Evolutionary conservation across 2,329 filamentous ascomycete species (phyloP).

Genomic region (Saccharata proteae): DNA sequence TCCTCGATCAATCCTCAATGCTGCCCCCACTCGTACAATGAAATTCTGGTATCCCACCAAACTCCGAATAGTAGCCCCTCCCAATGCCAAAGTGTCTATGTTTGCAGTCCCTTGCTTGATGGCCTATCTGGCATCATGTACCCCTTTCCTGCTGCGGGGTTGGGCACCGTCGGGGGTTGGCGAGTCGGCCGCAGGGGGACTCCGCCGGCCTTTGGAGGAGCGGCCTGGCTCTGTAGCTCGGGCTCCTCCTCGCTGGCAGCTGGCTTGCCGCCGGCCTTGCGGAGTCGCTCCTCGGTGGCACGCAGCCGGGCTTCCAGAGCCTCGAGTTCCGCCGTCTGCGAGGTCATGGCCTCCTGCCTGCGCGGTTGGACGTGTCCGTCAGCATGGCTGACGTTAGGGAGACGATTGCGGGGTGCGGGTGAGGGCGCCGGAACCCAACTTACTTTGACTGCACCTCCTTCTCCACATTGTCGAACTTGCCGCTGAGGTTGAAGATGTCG

Average conservation of each 20-base stretch:
- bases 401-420: not conserved
- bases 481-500: slow-evolving; percentile 80
- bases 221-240: not conserved
- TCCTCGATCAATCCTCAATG: no score
- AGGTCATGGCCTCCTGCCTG: slow-evolving; percentile 69
- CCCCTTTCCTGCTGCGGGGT: not conserved
- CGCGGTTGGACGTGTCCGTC: slow-evolving; percentile 3
- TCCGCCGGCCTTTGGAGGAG: no score
- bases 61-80: no score
- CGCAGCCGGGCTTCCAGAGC: slow-evolving; percentile 72
- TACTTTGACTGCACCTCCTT: slow-evolving; percentile 74
- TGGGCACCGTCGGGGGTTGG: not conserved
- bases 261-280: slow-evolving; percentile 21
- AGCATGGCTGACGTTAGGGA: not conserved
- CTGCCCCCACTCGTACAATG: no score
- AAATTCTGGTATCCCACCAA: no score
- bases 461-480: slow-evolving; percentile 60
- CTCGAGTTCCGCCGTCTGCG: slow-evolving; percentile 68
- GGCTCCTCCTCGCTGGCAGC: slow-evolving; percentile 10
- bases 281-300: slow-evolving; percentile 71
- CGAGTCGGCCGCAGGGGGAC: not conserved
- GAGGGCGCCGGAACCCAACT: slow-evolving; percentile 17
- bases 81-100: no score
- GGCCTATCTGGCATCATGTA: no score
- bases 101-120: no score